Conservation (phyloP, 768 basidiomycete species). For the Boletus rubropictus region DNA sequence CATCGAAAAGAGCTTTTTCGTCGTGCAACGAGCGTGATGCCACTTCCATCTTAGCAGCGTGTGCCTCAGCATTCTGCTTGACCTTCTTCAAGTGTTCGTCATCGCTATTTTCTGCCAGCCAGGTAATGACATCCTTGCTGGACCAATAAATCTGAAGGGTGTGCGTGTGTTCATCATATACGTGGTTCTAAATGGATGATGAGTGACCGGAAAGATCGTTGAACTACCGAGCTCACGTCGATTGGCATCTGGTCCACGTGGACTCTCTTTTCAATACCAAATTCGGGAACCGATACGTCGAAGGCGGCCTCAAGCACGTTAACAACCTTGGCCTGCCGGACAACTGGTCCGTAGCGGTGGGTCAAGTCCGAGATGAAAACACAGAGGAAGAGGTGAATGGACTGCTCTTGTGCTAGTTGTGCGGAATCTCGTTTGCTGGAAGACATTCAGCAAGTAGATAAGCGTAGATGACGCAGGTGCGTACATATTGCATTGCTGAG, state of each 20-base stretch:
- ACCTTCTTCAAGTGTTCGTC: conserved; percentile 95
- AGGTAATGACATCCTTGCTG: conserved; percentile 85
- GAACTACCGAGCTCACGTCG: conserved; percentile 52
- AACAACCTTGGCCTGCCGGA: conserved; percentile 92
- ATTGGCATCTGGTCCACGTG: conserved; percentile 99
- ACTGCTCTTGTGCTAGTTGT: conserved; percentile 90
- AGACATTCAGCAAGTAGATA: conserved; percentile 2
- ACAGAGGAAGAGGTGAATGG: conserved; percentile 91
- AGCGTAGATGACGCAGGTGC: conserved; percentile 22
- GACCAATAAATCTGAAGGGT: conserved; percentile 97
- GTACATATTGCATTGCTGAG: conserved; percentile 97
- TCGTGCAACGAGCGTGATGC: conserved; percentile 79
- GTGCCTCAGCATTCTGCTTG: conserved; percentile 86
- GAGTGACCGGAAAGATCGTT: conserved; percentile 4
- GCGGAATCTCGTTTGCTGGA: conserved; percentile 87
- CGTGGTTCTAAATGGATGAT: conserved; percentile 65
- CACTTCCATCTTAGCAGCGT: conserved; percentile 88
- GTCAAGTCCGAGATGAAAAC: conserved; percentile 92
- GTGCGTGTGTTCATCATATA: conserved; percentile 92
- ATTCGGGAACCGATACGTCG: conserved; percentile 93
- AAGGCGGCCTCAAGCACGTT: conserved; percentile 97
- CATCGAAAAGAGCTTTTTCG: conserved; percentile 83
- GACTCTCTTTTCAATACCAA: conserved; percentile 97
- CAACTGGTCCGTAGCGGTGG: conserved; percentile 88
- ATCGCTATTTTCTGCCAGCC: conserved; percentile 92